These are phyloP conservation scores for Tolypocladium inflatum DNA, from an alignment of 2,329 filamentous ascomycete species.

Conservation along the genomic window DNA sequence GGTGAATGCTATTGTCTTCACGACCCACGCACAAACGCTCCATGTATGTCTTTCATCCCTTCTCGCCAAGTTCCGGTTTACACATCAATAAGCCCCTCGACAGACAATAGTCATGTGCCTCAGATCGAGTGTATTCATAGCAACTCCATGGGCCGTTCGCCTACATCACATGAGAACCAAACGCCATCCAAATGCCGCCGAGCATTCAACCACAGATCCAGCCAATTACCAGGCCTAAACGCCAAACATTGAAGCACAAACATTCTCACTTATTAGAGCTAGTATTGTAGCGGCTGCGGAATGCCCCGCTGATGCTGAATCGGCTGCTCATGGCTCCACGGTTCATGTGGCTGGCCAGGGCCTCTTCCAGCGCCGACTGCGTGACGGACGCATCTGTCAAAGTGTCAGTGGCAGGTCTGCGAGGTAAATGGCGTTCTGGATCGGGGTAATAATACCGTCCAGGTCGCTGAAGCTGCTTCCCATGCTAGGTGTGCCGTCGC, in stretches of 20 bases:
- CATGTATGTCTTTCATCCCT: not conserved
- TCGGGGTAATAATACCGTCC: conserved; percentile 43
- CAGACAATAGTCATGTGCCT: not conserved
- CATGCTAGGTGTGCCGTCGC: conserved; percentile 70
- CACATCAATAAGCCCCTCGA: not conserved
- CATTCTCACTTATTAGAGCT: conserved; percentile 18
- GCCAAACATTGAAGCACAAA: not conserved
- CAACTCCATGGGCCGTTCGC: not conserved
- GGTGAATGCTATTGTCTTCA: too few relatives aligned
- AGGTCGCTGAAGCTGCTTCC: conserved; percentile 82
- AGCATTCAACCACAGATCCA: not conserved
- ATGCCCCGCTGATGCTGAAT: conserved; percentile 61
- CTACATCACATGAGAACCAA: not conserved
- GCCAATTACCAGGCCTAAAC: not conserved
- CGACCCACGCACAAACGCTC: too few relatives aligned
- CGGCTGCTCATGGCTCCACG: conserved; percentile 24
- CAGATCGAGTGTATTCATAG: not conserved
- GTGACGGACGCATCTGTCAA: conserved; percentile 64
- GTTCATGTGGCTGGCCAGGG: conserved; percentile 48
- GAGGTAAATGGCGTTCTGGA: not conserved
- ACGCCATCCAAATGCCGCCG: not conserved
- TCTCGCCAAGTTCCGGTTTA: not conserved
- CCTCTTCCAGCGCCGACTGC: conserved; percentile 72
- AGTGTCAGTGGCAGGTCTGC: not conserved
- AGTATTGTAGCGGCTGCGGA: conserved; percentile 51